phyloP scores from a whole-genome alignment of 768 basidiomycete genomes.

The Lactarius deliciosus region DNA sequence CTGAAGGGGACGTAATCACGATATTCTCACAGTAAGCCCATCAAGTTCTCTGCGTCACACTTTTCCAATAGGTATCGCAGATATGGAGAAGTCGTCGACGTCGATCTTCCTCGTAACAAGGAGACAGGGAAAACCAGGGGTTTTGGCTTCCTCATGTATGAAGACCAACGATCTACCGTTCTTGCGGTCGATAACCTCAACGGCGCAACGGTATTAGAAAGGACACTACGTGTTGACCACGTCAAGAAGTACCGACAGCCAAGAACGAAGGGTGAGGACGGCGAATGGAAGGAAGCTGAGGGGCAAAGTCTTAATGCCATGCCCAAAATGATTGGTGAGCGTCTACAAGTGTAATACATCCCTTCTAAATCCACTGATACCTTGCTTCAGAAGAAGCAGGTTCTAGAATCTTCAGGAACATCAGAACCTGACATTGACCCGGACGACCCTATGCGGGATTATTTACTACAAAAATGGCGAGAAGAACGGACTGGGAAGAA shows the following conservation, averaged over 20 bases:
- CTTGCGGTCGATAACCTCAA: conserved; percentile 99
- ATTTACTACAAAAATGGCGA: conserved; percentile 70
- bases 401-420: conserved; percentile 66
- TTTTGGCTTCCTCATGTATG: conserved; percentile 98
- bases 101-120: conserved; percentile 94
- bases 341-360: conserved; percentile 25
- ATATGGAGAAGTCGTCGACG: conserved; percentile 95
- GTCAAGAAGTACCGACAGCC: conserved; percentile 91
- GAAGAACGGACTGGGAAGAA: conserved; percentile 64
- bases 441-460: conserved; percentile 98
- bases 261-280: conserved; percentile 71
- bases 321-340: conserved; percentile 66
- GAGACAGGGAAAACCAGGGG: conserved; percentile 87
- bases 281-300: conserved; percentile 84
- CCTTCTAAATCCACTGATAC: conserved; percentile 3
- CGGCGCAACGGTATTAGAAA: conserved; percentile 83
- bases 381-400: conserved; percentile 48
- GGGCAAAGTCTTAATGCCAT: conserved; percentile 86
- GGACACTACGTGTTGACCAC: conserved; percentile 89
- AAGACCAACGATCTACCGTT: conserved; percentile 94
- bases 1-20: conserved; percentile 96
- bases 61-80: conserved; percentile 41
- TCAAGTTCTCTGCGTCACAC: conserved; percentile 9
- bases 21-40: conserved; percentile 92
- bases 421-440: conserved; percentile 77